Evolutionary conservation across 768 basidiomycete species (phyloP).

Genomic region (Hemileccinum impolitum): DNA sequence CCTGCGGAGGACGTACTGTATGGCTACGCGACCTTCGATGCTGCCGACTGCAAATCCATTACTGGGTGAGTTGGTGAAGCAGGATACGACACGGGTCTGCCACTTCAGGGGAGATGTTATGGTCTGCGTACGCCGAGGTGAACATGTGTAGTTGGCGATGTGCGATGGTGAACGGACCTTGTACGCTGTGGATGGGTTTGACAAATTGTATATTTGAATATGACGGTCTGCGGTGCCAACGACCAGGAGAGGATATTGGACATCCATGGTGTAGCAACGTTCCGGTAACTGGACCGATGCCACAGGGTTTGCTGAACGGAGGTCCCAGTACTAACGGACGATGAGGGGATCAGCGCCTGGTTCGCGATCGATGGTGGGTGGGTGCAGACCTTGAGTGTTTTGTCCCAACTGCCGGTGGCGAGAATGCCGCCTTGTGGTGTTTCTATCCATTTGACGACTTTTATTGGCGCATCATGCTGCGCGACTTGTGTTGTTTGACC

Average conservation of each 20-base stretch:
- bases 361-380: background rate
- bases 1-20: constrained; percentile 66
- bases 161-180: constrained; percentile 47
- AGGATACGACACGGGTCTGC: constrained; percentile 86
- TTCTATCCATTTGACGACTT: constrained; percentile 78
- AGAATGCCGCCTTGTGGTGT: constrained; percentile 71
- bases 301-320: constrained; percentile 71
- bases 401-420: constrained; percentile 97
- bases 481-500: constrained; percentile 82
- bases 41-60: constrained; percentile 84
- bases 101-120: constrained; percentile 87
- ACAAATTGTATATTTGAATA: constrained; percentile 85
- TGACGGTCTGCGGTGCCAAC: constrained; percentile 93
- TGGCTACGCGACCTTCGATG: constrained; percentile 89
- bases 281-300: constrained; percentile 83
- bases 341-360: background rate
- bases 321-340: constrained; percentile 81
- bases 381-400: constrained; percentile 77
- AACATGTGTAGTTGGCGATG: background rate
- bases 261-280: constrained; percentile 85
- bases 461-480: constrained; percentile 87
- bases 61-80: constrained; percentile 63
- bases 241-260: constrained; percentile 79
- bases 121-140: constrained; percentile 43
- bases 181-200: constrained; percentile 73